Conservation (phyloP, 2,329 filamentous ascomycete species). For the Talaromyces sp. region DNA sequence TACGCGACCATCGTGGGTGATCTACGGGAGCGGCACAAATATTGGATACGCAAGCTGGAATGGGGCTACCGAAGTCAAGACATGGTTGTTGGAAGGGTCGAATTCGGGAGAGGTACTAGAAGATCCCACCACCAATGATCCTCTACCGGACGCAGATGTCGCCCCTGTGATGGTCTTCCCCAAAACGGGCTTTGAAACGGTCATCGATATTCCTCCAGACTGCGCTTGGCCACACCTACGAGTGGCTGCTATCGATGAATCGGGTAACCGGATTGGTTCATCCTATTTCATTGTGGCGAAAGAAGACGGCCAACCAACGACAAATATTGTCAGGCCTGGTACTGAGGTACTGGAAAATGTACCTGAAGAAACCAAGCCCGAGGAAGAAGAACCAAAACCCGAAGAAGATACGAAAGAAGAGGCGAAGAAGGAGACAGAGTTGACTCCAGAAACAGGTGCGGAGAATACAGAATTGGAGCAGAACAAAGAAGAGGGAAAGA, state of each 20-base stretch:
- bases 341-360: neutral
- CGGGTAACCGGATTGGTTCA: neutral
- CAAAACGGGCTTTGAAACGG: conserved; percentile 3
- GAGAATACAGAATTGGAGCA: neutral
- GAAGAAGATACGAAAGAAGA: neutral
- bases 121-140: neutral
- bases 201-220: neutral
- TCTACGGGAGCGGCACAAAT: conserved; percentile 18
- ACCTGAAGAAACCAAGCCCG: neutral
- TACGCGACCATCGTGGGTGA: conserved; percentile 21
- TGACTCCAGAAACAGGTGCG: neutral
- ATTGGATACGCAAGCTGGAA: conserved; percentile 42
- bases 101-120: neutral
- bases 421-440: neutral
- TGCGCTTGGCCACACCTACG: neutral
- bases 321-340: neutral
- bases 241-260: neutral
- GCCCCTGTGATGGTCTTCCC: neutral
- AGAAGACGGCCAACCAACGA: neutral
- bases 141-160: neutral
- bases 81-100: conserved; percentile 24
- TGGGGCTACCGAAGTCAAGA: conserved; percentile 37
- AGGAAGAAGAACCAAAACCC: neutral
- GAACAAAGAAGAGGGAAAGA: neutral
- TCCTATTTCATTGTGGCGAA: neutral